Base-by-base conservation (phyloP, 2,329 filamentous ascomycete genomes). In the Lecanicillium sp. region DNA sequence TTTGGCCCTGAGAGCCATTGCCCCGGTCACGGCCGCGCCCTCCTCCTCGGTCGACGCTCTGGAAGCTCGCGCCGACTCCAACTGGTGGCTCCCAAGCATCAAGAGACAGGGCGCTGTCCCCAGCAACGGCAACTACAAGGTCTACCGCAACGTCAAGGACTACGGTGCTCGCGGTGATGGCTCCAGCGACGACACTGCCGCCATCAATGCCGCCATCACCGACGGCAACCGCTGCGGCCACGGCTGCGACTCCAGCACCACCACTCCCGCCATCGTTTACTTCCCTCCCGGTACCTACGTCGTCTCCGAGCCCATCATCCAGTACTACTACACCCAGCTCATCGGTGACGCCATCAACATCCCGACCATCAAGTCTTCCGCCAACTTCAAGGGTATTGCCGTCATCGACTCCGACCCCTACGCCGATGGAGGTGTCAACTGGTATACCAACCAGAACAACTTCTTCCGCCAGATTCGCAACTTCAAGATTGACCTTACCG, bases 321-420 rank as follows among this genome's bases (percentile, higher is more conserved):
- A 90, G 64, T 85, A 84, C 67, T 97, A 97, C 75, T 95, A 95
- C 72, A 95, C 90, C 9, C 90, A 96, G 65, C 80, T 97, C 52
- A 75, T 96, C 29, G 91, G 91, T 49, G 90, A 97, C 70, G 82
- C 84, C 41, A 62, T 79, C 58, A 73, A 78, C 53, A 67, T 84
- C 12, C 90, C 91, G 0, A 84, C 83, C 0, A 74, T 96, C 65
- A 89, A 91, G 71, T 85, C 86, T 3, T 66, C 80, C 2, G 64
- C 83, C 36, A 71, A 73, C 58, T 98, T 97, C 61, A 55, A 73
- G 2, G 93, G 91, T 39, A 94, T 96, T 72, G 90, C 86, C 36
- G 78, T 97, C 45, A 86, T 98, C 55, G 90, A 96, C 62, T 76
- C 87, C 2, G 84, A 97, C 60, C 90, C 90, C 0, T 97, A 97